phyloP scores from a whole-genome alignment of 345 rosid species.

The Eucalyptus sp. region DNA sequence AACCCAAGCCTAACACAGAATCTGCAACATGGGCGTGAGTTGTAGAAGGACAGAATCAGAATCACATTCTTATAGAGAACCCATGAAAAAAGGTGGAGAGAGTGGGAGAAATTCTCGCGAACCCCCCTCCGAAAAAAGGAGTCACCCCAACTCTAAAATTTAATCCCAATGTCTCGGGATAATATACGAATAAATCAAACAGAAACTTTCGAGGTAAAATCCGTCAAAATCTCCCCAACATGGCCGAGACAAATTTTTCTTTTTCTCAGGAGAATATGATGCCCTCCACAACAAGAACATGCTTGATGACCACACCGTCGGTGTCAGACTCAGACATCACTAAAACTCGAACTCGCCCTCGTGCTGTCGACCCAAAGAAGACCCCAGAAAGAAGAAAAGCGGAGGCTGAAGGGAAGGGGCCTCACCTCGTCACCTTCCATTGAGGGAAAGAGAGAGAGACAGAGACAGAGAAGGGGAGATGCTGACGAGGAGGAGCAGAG shows the following conservation, averaged over 20 bases:
- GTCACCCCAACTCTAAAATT: neutral
- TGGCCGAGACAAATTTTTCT: neutral
- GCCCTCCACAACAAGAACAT: neutral
- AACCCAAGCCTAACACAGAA: slow-evolving; percentile 4
- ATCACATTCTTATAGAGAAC: slow-evolving; percentile 17
- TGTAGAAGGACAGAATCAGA: slow-evolving; percentile 12
- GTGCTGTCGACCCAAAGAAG: neutral
- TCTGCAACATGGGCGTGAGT: neutral
- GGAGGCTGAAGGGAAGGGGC: neutral
- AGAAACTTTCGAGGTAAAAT: neutral
- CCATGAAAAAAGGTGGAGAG: neutral
- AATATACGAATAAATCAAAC: neutral
- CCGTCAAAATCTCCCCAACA: neutral
- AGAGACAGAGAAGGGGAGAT: neutral
- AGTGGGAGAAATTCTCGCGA: neutral
- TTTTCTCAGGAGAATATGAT: neutral
- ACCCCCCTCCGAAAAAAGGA: neutral
- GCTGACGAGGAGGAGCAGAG: slow-evolving; percentile 14
- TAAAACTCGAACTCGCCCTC: neutral
- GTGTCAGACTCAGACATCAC: neutral
- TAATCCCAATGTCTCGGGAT: neutral
- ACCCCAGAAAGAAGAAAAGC: neutral
- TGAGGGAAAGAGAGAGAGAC: neutral
- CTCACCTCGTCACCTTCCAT: neutral
- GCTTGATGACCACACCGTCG: neutral